Percentiles rank a stretch among this genome's conserved stretches.
Conservation (phyloP, 2,329 filamentous ascomycete species). For the Botrytis galanthina region DNA sequence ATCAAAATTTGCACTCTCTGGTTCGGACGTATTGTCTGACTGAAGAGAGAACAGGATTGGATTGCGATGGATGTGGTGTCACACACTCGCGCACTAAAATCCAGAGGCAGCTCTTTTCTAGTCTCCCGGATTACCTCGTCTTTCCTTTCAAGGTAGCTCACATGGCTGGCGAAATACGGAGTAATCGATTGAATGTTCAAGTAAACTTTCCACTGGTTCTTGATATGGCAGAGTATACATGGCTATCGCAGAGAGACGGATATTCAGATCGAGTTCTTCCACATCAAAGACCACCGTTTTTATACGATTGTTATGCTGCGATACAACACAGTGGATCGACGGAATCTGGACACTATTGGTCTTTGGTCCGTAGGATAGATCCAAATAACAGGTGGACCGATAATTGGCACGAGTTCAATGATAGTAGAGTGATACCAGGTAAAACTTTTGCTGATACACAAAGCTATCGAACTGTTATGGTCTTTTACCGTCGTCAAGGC, state of each 20-base stretch:
- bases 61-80: slow-evolving; percentile 3
- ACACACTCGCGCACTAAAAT: neutral
- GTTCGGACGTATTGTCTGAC: neutral
- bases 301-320: slow-evolving; percentile 18
- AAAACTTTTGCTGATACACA: slow-evolving; percentile 16
- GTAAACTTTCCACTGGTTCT: slow-evolving; percentile 5
- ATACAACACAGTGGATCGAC: neutral
- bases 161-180: no score
- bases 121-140: slow-evolving; percentile 13
- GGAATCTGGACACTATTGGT: slow-evolving; percentile 10
- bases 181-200: neutral
- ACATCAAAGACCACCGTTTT: slow-evolving; percentile 15
- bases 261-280: slow-evolving; percentile 8
- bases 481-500: slow-evolving; percentile 11
- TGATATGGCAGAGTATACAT: slow-evolving; percentile 18
- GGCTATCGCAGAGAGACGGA: slow-evolving; percentile 7
- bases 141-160: neutral
- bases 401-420: slow-evolving; percentile 19
- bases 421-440: neutral
- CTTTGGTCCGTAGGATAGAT: slow-evolving; percentile 16
- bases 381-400: slow-evolving; percentile 9
- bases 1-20: neutral
- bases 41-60: neutral
- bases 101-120: neutral
- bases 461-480: neutral